Evolutionary conservation across 371 early-diverging fungal genomes (phyloP), one percentile per base, ranked within the genome.

Genomic region (Mucor plumbeus): DNA sequence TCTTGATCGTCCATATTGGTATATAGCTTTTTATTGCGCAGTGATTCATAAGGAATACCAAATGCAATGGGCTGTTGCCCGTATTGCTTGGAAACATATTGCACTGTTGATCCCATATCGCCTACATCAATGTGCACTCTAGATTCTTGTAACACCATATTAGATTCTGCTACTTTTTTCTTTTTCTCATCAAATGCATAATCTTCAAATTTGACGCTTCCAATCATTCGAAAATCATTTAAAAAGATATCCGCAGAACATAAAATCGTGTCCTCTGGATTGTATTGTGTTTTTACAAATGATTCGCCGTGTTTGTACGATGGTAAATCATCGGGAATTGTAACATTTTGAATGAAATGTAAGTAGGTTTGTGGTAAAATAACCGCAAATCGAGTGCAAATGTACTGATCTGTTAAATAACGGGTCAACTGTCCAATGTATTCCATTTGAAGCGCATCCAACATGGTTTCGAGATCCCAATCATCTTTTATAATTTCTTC

Each of bases 291-390:
- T 40, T 84, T 85, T 67, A 87, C 64, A 59, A 69, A 44, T 21
- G 75, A 82, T 59, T 85, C 87, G 9, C 80, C 84, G 39, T 77
- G 72, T 54, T 84, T 84, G 50, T 85, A 78, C 3, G 83, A 82
- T 9, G 88, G 86, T 14, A 88, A 67, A 35, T 88, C 88, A 56
- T 90, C 92, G 0, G 93, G 92, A 38, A 92, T 79, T 74, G 87
- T 81, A 19, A 90, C 91, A 66, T 94, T 92, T 74, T 94, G 93
- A 56, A 94, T 90, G 59, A 88, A 88, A 10, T 90, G 90, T 4
- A 92, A 68, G 62, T 91, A 88, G 0, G 91, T 75, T 35, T 81
- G 78, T 2, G 92, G 91, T 8, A 90, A 66, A 53, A 81, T 82
- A 10, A 91, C 74, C 0, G 87, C 80, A 64, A 91, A 84, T 47